Evolutionary conservation across 2,329 filamentous ascomycete species (phyloP).

Genomic region (Scedosporium dehoogii): DNA sequence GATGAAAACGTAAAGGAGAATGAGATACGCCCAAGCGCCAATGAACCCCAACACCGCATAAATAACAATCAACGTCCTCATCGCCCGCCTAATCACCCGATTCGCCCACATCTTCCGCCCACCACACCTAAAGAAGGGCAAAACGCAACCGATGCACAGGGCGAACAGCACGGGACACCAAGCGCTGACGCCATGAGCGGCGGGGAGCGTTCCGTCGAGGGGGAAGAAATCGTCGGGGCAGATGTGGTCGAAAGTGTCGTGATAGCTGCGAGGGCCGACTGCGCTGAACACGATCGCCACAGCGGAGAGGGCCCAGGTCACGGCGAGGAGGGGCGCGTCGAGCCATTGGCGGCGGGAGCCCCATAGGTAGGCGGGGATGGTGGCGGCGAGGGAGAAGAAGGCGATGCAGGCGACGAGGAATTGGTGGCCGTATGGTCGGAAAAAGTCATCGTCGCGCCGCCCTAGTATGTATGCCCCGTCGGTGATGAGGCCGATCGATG

Average conservation of each 20-base stretch:
- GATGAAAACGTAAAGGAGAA: not conserved
- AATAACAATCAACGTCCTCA: not conserved
- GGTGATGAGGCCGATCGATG: not conserved
- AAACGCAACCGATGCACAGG: not conserved
- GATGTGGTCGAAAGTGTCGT: not conserved
- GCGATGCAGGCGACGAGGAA: not conserved
- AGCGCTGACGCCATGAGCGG: not conserved
- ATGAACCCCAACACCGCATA: not conserved
- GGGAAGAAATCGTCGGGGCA: not conserved
- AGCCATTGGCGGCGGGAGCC: conserved; percentile 3
- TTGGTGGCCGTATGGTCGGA: not conserved
- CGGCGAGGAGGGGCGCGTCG: not conserved
- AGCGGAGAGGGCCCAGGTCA: not conserved
- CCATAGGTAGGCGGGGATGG: conserved; percentile 2
- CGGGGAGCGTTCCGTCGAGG: not conserved
- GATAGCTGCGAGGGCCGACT: not conserved
- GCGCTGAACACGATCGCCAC: not conserved
- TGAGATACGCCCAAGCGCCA: not conserved
- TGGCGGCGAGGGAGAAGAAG: conserved; percentile 4
- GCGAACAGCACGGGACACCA: not conserved
- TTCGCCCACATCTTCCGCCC: conserved; percentile 2
- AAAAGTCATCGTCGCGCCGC: not conserved
- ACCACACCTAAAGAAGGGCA: not conserved
- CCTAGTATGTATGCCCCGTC: not conserved
- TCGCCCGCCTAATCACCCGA: not conserved